Evolutionary conservation across 371 early-diverging fungal genomes (phyloP), one percentile per base, ranked within the genome.

Genomic region (Actinomortierella ambigua): DNA sequence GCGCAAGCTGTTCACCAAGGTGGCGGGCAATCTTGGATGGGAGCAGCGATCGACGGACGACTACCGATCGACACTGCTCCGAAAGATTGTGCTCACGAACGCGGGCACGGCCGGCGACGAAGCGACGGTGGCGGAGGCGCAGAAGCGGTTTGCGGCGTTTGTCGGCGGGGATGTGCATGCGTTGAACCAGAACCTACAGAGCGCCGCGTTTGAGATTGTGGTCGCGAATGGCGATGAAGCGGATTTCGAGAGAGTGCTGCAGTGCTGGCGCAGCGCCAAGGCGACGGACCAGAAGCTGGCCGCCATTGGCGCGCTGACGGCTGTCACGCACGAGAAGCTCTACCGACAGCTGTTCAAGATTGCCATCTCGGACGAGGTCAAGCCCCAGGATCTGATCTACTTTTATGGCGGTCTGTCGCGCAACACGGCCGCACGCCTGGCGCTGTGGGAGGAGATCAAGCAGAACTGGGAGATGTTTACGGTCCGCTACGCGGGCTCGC

Each of bases 131-230:
- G 65, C 59, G 15, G 88, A 90, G 59, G 86, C 92, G 15, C 73
- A 78, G 49, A 65, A 53, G 50, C 81, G 90, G 1, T 93, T 94
- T 65, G 67, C 73, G 23, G 58, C 69, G n/a, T 90, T 82, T 51
- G 76, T 82, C 42, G 70, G 64, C 5, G 85, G 85, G 49, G 79
- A 86, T 53, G 55, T 60, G 49, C 81, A 83, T 34, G 89, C 88
- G 7, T 49, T 98, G 47, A 91, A 93, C 63, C 90, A 96, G 55
- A 92, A 95, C 77, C 59, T 97, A 28, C 92, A 93, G 39, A 86
- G 88, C 13, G 76, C 90, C 2, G 92, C 93, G 1, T 96, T 84
- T 76, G 77, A 79, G 56, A 86, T 91, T 62, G 93, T 90, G 13
- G 77, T 95, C 24, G 55, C 69, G 48, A 78, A 89, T 73, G 91